These are phyloP conservation scores for Stereum hirsutum DNA, from an alignment of 1,284 basidiomycete species.

Conservation along the genomic window DNA sequence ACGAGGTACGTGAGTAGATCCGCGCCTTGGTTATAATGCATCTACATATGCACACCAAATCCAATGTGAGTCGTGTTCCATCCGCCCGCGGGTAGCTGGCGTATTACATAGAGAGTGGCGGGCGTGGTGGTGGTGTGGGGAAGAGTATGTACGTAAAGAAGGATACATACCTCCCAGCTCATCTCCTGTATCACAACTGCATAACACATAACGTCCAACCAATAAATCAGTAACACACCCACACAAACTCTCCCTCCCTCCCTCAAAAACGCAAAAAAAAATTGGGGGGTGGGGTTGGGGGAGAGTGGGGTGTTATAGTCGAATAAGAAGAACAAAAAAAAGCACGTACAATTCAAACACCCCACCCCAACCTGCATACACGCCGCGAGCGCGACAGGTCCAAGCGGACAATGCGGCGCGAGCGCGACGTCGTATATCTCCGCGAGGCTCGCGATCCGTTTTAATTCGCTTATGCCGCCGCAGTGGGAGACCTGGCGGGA, in stretches of 20 bases:
- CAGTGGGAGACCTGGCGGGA: conserved; percentile 44
- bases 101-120: neutral
- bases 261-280: no score
- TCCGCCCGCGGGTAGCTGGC: neutral
- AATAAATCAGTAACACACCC: no score
- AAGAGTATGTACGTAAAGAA: no score
- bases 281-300: no score
- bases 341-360: no score
- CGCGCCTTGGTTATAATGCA: conserved; percentile 67
- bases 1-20: conserved; percentile 63
- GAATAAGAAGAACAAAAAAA: no score
- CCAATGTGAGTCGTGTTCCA: neutral
- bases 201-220: no score
- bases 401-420: conserved; percentile 55
- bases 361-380: conserved; percentile 53
- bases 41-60: conserved; percentile 25
- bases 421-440: conserved; percentile 61
- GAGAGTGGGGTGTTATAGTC: neutral
- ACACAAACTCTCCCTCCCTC: no score
- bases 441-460: conserved; percentile 59
- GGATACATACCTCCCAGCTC: conserved; percentile 48
- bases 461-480: conserved; percentile 68
- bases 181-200: conserved; percentile 62
- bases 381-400: conserved; percentile 69
- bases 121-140: no score